Evolutionary conservation across 768 basidiomycete species (phyloP), one percentile per base, ranked within the genome.

Genomic region (Galerina marginata): DNA sequence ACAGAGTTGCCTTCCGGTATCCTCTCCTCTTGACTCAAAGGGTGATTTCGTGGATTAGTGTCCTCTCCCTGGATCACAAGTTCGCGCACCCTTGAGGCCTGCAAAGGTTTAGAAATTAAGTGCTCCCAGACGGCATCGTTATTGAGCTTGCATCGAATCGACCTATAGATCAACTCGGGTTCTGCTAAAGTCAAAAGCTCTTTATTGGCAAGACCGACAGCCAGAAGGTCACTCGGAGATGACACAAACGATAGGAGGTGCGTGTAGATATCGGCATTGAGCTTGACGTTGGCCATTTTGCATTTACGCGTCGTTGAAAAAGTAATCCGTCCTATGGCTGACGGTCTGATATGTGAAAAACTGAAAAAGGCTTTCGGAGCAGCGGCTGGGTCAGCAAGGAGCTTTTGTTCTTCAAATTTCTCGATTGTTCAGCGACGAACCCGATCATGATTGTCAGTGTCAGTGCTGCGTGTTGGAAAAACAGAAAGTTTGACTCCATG

Each of bases 121-220:
- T 67, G 59, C 37, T 63, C 56, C 66, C 66, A 69, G 39, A 67
- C 37, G 0, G 62, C 62, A 25, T 64, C 47, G 49, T 67, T 61
- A 10, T 59, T 52, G 5, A 68, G 52, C 38, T 59, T 63, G 63
- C 61, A 66, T n/a, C 60, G 61, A 42, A 69, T 59, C 7, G 50
- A 61, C 3, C 59, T 47, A 39, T 63, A 68, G n/a, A 40, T 23
- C 23, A 59, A 49, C 43, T 62, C 62, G 5, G 61, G 59, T 14
- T 54, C 48, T 23, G 61, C 47, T 15, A 63, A 45, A n/a, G 12
- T 54, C 51, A 50, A 39, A 33, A 63, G 46, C n/a, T 60, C 49
- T 38, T 61, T 63, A 54, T 56, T 65, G 15, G 59, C 50, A 10
- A 61, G 57, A 4, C 52, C 49, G 36, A 61, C 43, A 11, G 59